Base-by-base conservation (phyloP, 225 moss, liverwort and hornwort genomes). In the Pseudoscleropodium purum region DNA sequence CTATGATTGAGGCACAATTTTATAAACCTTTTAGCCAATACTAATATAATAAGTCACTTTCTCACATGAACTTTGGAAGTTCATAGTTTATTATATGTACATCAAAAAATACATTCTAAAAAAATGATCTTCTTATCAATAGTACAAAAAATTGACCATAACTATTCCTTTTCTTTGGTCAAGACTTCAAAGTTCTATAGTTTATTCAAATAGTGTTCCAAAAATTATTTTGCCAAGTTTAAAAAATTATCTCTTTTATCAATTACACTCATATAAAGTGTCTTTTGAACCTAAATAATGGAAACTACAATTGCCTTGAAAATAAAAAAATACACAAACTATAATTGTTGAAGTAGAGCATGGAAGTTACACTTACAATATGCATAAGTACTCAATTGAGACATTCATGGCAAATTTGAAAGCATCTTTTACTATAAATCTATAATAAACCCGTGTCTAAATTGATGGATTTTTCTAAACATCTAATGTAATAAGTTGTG, bases 151-250 rank as follows among this genome's bases (percentile, higher is more conserved):
- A 18, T 9, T 68, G 68, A 37, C 20, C 23, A n/a, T 21, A 69
- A 69, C 37, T 36, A 3, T 69, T 7, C 69, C 2, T n/a, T 17
- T 31, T 64, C 33, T 64, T 16, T 0, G n/a, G n/a, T 65, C 5
- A 65, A 65, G 24, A n/a, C 70, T 70, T 70, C 24, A 14, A 25
- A 24, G 1, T 25, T 25, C 8, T 70, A 1, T 70, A 70, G 13
- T 39, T 24, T 70, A 7, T 70, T 70, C 4, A 25, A 1, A 13
- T 2, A 0, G 1, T 70, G 24, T 25, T 6, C 5, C 14, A 25
- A 24, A 26, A 41, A 26, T 25, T 24, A 72, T 41, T 72, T 72
- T 15, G 15, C 7, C 14, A 41, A 41, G 41, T 2, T 21, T 39
- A 14, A 25, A 4, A 70, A 70, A 13, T 6, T 69, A n/a, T 10